Evolutionary conservation across 805 yeast genomes (phyloP), one percentile per base, ranked within the genome.

Genomic region (Nakazawaea peltata): DNA sequence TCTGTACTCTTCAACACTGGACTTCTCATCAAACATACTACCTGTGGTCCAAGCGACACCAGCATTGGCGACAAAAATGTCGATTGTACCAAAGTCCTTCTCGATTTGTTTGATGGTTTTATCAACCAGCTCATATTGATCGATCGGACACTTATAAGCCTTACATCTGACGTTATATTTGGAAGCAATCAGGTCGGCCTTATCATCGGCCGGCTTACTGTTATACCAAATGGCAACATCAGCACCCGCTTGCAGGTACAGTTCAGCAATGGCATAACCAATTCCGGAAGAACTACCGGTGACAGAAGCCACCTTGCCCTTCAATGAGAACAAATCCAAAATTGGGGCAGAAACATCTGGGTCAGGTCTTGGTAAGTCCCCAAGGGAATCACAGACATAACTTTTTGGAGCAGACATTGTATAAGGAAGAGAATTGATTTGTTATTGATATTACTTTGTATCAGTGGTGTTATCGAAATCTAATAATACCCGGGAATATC

Each of bases 281-380:
- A 84, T 84, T 15, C 95, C 95, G 26, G 78, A 67, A n/a, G 90
- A 79, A 6, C 84, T 81, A 21, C 95, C 95, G 9, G 92, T 80
- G 37, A 84, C 71, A 1, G 83, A 72, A 4, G 92, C 92, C n/a
- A 78, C 84, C 59, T 82, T 84, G 16, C 92, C 92, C 61, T 78
- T 78, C 43, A 85, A 68, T 3, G 84, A 77, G 57, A 85, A 84
- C 44, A 81, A 62, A 23, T 56, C 57, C 42, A 78, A 83, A 43
- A 79, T 58, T 24, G 79, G 76, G 50, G 66, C 57, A 35, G 60
- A 56, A 19, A 74, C 59, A 41, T 58, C 53, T 32, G 87, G 87
- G 12, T 63, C 61, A 32, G 67, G 61, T 35, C 60, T 58, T 37
- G 86, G 85, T 15, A 75, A 58, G 7, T 68, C 63, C 8, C 50